Conservation (phyloP, 2,329 filamentous ascomycete genomes). For the Phialocephala sp. region DNA sequence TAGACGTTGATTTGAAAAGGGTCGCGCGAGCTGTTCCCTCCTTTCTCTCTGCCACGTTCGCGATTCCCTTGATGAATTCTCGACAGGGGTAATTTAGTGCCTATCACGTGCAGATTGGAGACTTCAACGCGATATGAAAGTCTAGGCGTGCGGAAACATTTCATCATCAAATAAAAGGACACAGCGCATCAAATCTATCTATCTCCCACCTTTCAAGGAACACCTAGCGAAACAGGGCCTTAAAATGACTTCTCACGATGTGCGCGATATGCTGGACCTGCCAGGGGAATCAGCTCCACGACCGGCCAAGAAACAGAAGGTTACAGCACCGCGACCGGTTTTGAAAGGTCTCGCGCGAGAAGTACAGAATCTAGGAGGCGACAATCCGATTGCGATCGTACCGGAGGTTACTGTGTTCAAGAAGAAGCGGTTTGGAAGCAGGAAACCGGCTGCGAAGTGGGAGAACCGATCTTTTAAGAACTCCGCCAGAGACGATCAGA, state of each 20-base stretch:
- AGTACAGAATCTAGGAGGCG: slow-evolving; percentile 68
- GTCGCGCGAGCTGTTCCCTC: slow-evolving; percentile 24
- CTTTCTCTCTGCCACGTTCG: slow-evolving; percentile 24
- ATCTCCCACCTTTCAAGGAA: neutral
- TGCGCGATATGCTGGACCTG: slow-evolving; percentile 87
- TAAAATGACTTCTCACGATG: slow-evolving; percentile 76
- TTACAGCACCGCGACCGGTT: slow-evolving; percentile 60
- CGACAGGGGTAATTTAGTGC: slow-evolving; percentile 6
- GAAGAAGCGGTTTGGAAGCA: slow-evolving; percentile 59
- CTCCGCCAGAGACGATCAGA: slow-evolving; percentile 71
- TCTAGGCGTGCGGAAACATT: neutral
- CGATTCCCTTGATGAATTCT: slow-evolving; percentile 18
- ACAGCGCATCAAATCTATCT: slow-evolving; percentile 14
- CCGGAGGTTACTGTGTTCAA: slow-evolving; percentile 65
- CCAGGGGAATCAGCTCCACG: slow-evolving; percentile 64
- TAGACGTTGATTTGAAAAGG: neutral
- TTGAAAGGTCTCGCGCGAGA: slow-evolving; percentile 69
- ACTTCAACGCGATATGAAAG: slow-evolving; percentile 15
- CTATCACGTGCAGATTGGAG: slow-evolving; percentile 26
- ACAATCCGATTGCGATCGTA: slow-evolving; percentile 71
- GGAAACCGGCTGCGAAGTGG: slow-evolving; percentile 67
- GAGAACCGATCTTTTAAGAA: slow-evolving; percentile 76
- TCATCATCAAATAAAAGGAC: slow-evolving; percentile 11
- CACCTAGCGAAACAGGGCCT: neutral
- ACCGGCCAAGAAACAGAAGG: slow-evolving; percentile 77